A percentile compares a stretch with the other conserved stretches of the same genome.
These are phyloP conservation scores for Syzygium jambos DNA, from an alignment of 345 rosid genomes.

Conservation along the genomic window DNA sequence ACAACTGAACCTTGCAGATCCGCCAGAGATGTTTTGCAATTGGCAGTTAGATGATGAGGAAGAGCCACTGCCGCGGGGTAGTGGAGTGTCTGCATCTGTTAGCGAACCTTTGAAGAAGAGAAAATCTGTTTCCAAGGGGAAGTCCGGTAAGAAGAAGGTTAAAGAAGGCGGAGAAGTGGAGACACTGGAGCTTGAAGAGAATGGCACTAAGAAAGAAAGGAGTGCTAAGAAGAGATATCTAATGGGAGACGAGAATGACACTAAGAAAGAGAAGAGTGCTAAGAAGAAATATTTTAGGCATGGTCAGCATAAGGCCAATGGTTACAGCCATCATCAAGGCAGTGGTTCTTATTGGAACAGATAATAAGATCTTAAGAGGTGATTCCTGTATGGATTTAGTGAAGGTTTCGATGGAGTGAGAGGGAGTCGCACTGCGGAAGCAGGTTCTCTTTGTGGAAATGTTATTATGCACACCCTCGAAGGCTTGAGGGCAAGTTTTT, in stretches of 20 bases:
- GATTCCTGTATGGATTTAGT: background rate
- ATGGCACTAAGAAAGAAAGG: conserved; percentile 18
- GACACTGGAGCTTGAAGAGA: conserved; percentile 11
- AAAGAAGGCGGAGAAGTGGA: conserved; percentile 16
- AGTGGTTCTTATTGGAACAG: background rate
- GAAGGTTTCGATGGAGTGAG: background rate
- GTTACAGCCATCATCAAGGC: background rate
- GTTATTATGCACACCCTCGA: background rate
- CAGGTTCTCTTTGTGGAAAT: background rate
- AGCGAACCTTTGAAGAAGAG: conserved; percentile 41
- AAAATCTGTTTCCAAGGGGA: conserved; percentile 36
- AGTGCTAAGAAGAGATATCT: background rate
- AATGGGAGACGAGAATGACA: conserved; percentile 10
- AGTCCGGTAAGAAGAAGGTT: conserved; percentile 24
- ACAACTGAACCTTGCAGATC: conserved; percentile 13
- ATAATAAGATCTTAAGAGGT: background rate
- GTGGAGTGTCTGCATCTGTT: conserved; percentile 14
- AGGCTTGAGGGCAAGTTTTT: background rate
- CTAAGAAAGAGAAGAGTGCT: conserved; percentile 15
- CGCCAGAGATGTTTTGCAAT: conserved; percentile 49
- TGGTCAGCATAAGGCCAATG: background rate
- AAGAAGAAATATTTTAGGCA: background rate
- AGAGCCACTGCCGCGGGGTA: conserved; percentile 62
- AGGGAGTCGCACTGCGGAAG: background rate
- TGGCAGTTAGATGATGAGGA: conserved; percentile 72